Conservation (phyloP, 345 rosid genomes). For the Adansonia digitata region DNA sequence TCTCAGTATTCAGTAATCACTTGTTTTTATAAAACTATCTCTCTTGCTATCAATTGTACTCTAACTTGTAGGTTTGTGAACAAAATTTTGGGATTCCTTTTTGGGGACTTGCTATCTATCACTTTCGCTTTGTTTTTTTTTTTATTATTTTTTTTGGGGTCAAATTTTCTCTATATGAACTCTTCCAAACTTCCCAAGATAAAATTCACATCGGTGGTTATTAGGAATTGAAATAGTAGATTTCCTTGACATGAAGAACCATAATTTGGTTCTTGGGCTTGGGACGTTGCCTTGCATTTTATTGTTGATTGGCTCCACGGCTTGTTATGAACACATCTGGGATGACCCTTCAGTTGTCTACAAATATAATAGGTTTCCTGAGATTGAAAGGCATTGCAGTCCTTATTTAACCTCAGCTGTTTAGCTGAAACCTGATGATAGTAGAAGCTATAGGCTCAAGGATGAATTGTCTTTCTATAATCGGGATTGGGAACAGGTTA, state of each 20-base stretch:
- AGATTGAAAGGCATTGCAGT: not conserved
- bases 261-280: not conserved
- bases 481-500: not conserved
- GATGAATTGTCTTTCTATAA: not conserved
- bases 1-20: not conserved
- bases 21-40: too few species aligned
- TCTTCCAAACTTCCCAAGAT: not conserved
- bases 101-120: not conserved
- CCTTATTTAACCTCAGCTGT: not conserved
- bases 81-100: too few species aligned
- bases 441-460: not conserved
- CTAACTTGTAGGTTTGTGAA: too few species aligned
- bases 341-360: not conserved
- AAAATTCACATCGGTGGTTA: not conserved
- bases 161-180: too few species aligned
- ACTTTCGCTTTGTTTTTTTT: too few species aligned
- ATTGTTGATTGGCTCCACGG: not conserved
- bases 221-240: not conserved
- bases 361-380: not conserved
- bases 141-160: too few species aligned
- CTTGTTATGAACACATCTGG: not conserved
- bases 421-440: not conserved
- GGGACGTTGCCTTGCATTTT: not conserved
- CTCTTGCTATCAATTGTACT: too few species aligned
- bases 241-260: not conserved